phyloP scores from a whole-genome alignment of 805 yeast genomes.

The Candida easanensis region DNA sequence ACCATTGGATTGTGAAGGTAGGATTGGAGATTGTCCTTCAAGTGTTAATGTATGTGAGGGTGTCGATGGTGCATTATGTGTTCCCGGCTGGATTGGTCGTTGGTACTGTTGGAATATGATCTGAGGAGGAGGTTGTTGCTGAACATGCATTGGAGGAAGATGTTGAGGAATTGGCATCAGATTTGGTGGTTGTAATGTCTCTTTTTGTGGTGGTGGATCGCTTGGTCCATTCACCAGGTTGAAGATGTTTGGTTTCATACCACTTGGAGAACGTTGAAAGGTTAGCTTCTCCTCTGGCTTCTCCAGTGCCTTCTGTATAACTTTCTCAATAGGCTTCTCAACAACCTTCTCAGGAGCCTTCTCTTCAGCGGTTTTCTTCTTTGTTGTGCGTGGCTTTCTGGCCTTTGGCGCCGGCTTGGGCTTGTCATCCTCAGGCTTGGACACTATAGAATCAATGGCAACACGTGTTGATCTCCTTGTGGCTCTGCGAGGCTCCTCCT shows the following conservation, averaged over 20 bases:
- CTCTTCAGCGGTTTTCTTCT: constrained; percentile 3
- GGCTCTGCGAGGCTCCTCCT: constrained; percentile 5
- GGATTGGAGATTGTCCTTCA: neutral
- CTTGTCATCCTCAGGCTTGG: constrained; percentile 1
- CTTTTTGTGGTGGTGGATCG: neutral
- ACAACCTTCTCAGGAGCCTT: too few relatives aligned
- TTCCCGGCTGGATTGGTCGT: neutral
- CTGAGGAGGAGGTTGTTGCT: neutral
- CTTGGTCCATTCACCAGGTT: constrained; percentile 11
- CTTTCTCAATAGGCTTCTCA: neutral
- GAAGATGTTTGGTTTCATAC: constrained; percentile 12
- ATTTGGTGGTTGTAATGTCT: neutral
- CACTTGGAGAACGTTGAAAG: constrained; percentile 1
- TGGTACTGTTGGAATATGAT: neutral
- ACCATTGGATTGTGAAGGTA: neutral
- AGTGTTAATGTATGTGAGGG: neutral
- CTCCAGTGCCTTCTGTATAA: neutral
- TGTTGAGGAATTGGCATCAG: neutral
- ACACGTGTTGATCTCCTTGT: constrained; percentile 9
- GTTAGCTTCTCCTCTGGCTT: neutral
- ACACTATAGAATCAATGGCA: constrained; percentile 11
- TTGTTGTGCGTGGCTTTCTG: constrained; percentile 3
- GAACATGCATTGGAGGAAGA: neutral
- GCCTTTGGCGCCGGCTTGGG: constrained; percentile 1
- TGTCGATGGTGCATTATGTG: neutral